Base-by-base conservation (phyloP, 2,329 filamentous ascomycete species). In the Venturia nashicola region DNA sequence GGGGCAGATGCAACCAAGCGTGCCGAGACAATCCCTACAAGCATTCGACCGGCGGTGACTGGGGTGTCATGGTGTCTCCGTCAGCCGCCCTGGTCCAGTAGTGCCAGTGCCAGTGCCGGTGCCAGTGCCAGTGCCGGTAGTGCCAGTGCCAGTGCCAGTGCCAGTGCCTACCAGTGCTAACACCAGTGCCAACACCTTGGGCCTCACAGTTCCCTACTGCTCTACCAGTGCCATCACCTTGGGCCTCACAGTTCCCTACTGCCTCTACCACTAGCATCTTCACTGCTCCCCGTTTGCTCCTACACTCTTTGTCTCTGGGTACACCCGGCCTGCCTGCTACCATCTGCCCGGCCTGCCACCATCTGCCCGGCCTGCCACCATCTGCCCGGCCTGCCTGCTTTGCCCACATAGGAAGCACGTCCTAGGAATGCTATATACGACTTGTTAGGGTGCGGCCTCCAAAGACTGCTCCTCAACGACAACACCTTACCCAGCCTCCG, bases 1-100 rank as follows among this genome's bases (percentile, higher is more conserved):
- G n/a, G 51, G 32, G 32, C 51, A 57, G 32, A 57, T 57, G 32
- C 51, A 57, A 57, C 51, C 39, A 57, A 57, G 51, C 51, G 27
- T 57, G 51, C 51, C 51, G 51, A 57, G 51, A 57, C 51, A n/a
- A 57, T 57, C 51, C 51, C 9, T 57, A 27, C 51, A 36, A 36
- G 32, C 51, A 57, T 57, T 57, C 51, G 32, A 57, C 44, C 27
- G 51, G 27, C 32, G 16, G 32, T 36, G 51, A 36, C 51, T 14
- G 18, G 18, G 9, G 51, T 48, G 44, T 27, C 14, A 57, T 34
- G 51, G 27, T 57, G 32, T 34, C 51, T 51, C 46, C 46, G 46
- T 51, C 46, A 34, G 27, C 51, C 32, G 51, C 36, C 51, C 51
- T 36, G 27, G 51, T 57, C 18, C 51, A 36, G 51, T 27, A 57